A percentile compares a stretch with the other conserved stretches of the same genome.
Evolutionary conservation across 176 grass and related monocot genomes (phyloP).

Genomic region (Chloris gayana): DNA sequence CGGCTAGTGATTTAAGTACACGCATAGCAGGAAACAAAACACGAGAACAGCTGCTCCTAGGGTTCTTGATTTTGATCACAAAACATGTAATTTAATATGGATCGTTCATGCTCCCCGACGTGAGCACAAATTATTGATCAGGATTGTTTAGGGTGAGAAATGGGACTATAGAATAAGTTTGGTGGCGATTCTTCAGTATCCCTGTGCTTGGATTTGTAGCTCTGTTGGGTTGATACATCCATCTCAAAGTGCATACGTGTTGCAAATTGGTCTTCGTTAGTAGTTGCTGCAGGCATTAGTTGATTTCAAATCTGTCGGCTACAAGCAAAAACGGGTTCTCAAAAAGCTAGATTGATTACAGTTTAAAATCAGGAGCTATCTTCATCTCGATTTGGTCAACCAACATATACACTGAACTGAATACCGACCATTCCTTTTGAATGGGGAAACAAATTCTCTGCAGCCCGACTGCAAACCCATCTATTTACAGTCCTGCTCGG

Average conservation of each 20-base stretch:
- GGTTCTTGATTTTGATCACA: conserved; percentile 30
- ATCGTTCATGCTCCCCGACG: conserved; percentile 29
- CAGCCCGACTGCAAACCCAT: too few species aligned
- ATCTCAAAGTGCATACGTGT: conserved; percentile 26
- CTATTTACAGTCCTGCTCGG: too few species aligned
- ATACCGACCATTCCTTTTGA: not conserved
- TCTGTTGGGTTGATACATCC: conserved; percentile 17
- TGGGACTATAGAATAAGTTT: not conserved
- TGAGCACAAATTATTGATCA: conserved; percentile 16
- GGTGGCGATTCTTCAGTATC: conserved; percentile 27
- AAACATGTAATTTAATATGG: conserved; percentile 8
- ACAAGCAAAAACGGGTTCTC: not conserved
- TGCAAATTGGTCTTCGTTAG: not conserved
- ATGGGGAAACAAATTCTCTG: too few species aligned
- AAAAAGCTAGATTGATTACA: not conserved
- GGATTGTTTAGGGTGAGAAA: not conserved
- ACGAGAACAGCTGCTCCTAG: not conserved
- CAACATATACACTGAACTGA: conserved; percentile 27
- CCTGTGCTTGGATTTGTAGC: conserved; percentile 20
- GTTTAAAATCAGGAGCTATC: conserved; percentile 7
- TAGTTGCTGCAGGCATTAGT: conserved; percentile 23
- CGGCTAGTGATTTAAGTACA: not conserved
- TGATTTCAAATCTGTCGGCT: conserved; percentile 47
- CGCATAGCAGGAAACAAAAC: not conserved
- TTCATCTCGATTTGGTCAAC: conserved; percentile 38